Base-by-base conservation (phyloP, 257 asterid species). In the Verbena officinalis region DNA sequence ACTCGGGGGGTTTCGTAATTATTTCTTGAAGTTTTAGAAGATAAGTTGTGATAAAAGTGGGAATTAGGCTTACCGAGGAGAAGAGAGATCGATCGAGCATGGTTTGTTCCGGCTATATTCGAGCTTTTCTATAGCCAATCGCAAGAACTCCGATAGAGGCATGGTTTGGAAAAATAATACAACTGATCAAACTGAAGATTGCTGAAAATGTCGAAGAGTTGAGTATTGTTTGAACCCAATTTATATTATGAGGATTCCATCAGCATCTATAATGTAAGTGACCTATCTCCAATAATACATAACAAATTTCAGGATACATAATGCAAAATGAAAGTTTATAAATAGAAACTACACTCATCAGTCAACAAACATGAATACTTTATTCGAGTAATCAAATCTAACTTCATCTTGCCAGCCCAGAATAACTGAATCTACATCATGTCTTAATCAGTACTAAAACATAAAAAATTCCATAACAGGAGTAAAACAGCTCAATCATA, bases 61-160 rank as follows among this genome's bases (percentile, higher is more conserved):
- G 54, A 67, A 67, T n/a, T 44, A 33, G 38, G 65, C 87, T 52
- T 72, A 84, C 96, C 74, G 55, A 57, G 71, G 62, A n/a, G 40
- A 36, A 67, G 90, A 67, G 17, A 34, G 65, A 64, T 64, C 79
- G 27, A 74, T 9, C 1, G 75, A 56, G 62, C 68, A 64, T 33
- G 61, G 21, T 43, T 63, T 81, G 54, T 65, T 78, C 44, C 73
- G 73, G 24, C 73, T 70, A 56, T 83, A 71, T 70, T 82, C 92
- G 52, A 80, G 80, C 77, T 84, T 82, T 59, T 80, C 85, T 38
- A 78, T 78, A 34, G 84, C 84, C 90, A 84, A 64, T 65, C 85
- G 78, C 72, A 84, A 63, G 38, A 84, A 84, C 88, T 89, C 95
- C 0, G 81, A 82, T 45, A 89, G 86, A 64, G 97, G 93, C 91